These are phyloP conservation scores for Triangularia setosa DNA, from an alignment of 2,329 filamentous ascomycete species.

Conservation along the genomic window DNA sequence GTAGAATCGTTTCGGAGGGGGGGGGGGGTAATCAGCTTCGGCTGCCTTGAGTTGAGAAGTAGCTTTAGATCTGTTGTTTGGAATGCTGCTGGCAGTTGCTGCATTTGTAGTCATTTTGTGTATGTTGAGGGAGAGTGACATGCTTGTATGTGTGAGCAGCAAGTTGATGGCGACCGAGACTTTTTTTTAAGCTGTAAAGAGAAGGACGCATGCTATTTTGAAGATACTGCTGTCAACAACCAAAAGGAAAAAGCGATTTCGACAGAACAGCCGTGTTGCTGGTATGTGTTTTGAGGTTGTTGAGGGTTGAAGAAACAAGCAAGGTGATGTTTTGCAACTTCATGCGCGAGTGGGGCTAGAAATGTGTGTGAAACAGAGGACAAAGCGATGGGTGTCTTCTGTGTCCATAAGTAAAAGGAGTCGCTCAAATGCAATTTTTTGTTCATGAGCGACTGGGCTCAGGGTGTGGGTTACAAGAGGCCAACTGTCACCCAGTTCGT, in stretches of 20 bases:
- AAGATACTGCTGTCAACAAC: too few species aligned
- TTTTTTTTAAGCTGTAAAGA: too few species aligned
- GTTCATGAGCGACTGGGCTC: not conserved
- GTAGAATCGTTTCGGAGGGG: slow-evolving; percentile 1
- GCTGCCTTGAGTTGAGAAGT: not conserved
- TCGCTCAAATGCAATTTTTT: not conserved
- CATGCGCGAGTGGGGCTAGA: not conserved
- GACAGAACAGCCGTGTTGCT: too few species aligned
- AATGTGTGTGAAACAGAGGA: not conserved
- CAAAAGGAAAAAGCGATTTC: too few species aligned
- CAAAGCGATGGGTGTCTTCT: not conserved
- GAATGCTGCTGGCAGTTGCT: not conserved
- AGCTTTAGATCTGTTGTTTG: not conserved
- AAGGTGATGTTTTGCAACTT: not conserved
- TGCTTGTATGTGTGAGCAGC: not conserved
- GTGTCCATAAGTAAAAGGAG: not conserved
- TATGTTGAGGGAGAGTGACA: not conserved
- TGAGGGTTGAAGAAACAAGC: not conserved
- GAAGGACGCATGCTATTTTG: too few species aligned
- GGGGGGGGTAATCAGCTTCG: not conserved
- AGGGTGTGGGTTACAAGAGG: not conserved
- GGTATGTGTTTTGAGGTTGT: not conserved
- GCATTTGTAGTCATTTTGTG: not conserved
- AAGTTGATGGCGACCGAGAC: not conserved
- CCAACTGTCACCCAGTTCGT: too few species aligned